Evolutionary conservation across 805 yeast genomes (phyloP).

Genomic region (Candida patagonica): DNA sequence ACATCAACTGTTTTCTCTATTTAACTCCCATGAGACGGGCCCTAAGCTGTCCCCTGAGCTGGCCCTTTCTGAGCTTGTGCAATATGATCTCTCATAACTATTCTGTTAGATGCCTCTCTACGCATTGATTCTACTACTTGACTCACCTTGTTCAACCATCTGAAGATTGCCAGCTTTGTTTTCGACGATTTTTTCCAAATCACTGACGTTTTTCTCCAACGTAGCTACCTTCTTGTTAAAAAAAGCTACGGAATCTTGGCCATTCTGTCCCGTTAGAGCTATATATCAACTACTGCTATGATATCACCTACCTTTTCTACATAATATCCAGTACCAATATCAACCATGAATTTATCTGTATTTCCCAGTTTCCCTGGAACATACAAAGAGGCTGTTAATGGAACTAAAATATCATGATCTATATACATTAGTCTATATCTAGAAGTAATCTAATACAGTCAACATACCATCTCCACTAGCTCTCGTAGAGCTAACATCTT

Average conservation of each 20-base stretch:
- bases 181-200: conserved; percentile 63
- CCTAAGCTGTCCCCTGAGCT: no score
- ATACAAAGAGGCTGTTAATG: conserved; percentile 80
- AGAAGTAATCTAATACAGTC: no score
- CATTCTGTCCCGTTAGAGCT: conserved; percentile 23
- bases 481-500: conserved; percentile 64
- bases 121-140: neutral
- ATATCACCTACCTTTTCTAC: conserved; percentile 51
- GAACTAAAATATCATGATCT: conserved; percentile 58
- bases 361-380: conserved; percentile 74
- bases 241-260: conserved; percentile 57
- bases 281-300: neutral
- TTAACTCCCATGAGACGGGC: no score
- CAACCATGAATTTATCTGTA: conserved; percentile 69
- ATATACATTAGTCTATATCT: no score
- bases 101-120: neutral
- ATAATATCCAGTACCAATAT: conserved; percentile 92
- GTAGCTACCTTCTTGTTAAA: conserved; percentile 68
- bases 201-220: conserved; percentile 60
- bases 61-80: neutral
- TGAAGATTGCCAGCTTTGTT: conserved; percentile 61
- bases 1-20: neutral
- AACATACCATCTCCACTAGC: no score
- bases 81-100: conserved; percentile 1
- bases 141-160: conserved; percentile 40